Conservation (phyloP, 306 rosid species). For the Sesbania bispinosa region DNA sequence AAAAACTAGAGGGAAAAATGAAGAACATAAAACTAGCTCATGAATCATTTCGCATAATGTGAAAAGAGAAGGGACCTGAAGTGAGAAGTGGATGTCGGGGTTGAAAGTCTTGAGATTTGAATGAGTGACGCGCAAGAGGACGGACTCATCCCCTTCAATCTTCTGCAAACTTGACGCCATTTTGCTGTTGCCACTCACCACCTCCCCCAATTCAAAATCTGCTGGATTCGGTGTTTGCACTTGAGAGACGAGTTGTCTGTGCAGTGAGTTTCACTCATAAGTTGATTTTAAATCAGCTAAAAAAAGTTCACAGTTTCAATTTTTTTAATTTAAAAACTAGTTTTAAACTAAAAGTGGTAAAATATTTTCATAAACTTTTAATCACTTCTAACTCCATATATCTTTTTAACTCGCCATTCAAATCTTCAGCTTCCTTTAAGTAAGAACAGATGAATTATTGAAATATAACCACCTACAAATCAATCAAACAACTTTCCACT, state of each 20-base stretch:
- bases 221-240: too few species aligned
- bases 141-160: constrained; percentile 63
- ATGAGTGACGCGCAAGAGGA: constrained; percentile 64
- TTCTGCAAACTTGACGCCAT: constrained; percentile 66
- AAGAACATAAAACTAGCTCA: too few species aligned
- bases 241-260: too few species aligned
- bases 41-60: too few species aligned
- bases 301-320: too few species aligned
- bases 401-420: background rate
- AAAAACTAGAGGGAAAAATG: background rate
- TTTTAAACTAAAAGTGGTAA: too few species aligned
- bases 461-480: constrained; percentile 10
- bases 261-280: too few species aligned
- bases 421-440: background rate
- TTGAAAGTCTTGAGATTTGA: constrained; percentile 73
- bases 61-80: constrained; percentile 34
- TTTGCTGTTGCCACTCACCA: too few species aligned
- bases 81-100: constrained; percentile 67
- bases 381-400: background rate
- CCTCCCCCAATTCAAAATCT: background rate
- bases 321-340: too few species aligned
- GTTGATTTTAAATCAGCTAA: too few species aligned
- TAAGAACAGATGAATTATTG: background rate
- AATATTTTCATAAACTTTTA: too few species aligned
- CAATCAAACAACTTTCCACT: constrained; percentile 15